phyloP scores from a whole-genome alignment of 805 yeast genomes.

The Candida xyloterini region DNA sequence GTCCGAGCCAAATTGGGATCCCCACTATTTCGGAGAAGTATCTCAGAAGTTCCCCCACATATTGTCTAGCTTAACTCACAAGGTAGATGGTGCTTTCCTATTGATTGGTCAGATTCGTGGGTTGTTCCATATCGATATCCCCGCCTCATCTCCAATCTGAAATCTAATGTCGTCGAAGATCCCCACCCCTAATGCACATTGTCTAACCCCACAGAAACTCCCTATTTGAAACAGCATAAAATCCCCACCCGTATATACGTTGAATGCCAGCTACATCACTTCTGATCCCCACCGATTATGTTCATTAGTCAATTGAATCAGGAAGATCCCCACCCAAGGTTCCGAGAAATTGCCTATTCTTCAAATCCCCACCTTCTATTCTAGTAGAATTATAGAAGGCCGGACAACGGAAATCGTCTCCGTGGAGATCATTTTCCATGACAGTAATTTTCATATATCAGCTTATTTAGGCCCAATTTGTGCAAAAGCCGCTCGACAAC shows the following conservation, averaged over 20 bases:
- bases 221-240: no score
- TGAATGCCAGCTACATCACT: neutral
- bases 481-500: neutral
- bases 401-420: constrained; percentile 3
- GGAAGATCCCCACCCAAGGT: neutral
- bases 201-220: no score
- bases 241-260: neutral
- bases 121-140: neutral
- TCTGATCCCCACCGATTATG: neutral
- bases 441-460: neutral
- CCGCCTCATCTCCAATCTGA: neutral
- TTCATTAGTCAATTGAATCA: neutral
- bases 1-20: neutral
- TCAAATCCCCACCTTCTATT: neutral
- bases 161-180: no score
- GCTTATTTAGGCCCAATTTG: neutral
- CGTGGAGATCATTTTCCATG: constrained; percentile 4
- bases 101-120: no score
- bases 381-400: neutral
- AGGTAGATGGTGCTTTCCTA: no score
- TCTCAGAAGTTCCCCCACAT: neutral
- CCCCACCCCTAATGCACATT: no score
- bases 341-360: neutral
- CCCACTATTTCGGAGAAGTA: neutral
- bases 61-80: neutral